phyloP scores from a whole-genome alignment of 345 rosid species.

The Syzygium grande region DNA sequence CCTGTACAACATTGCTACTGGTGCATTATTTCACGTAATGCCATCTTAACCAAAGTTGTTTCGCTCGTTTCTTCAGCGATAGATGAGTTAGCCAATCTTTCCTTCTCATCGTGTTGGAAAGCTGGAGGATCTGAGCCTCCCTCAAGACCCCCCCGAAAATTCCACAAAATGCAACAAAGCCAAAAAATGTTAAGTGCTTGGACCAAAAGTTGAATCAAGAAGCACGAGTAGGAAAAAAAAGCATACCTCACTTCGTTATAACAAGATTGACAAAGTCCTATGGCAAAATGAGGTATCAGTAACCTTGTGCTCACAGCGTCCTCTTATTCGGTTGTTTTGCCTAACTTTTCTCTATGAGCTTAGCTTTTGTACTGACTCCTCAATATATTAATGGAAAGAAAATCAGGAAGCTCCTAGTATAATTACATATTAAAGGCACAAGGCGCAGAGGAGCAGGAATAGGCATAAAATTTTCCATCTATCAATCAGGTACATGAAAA shows the following conservation, averaged over 20 bases:
- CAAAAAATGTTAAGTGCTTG: not conserved
- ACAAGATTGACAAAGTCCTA: conserved; percentile 64
- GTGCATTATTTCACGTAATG: not conserved
- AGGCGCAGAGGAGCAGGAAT: not conserved
- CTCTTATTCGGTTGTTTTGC: conserved; percentile 14
- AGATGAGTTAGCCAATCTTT: conserved; percentile 40
- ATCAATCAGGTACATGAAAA: not conserved
- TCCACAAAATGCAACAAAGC: conserved; percentile 32
- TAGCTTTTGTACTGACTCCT: conserved; percentile 49
- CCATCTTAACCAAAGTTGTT: conserved; percentile 6
- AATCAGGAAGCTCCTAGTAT: not conserved
- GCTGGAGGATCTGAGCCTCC: conserved; percentile 92
- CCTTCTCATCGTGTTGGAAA: conserved; percentile 68
- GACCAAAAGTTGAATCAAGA: not conserved
- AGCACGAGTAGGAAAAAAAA: not conserved
- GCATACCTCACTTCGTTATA: conserved; percentile 37
- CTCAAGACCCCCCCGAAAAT: conserved; percentile 62
- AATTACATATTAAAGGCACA: not conserved
- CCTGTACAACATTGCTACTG: not conserved
- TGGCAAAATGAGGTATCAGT: conserved; percentile 24
- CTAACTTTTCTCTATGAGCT: conserved; percentile 14
- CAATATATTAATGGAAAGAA: conserved; percentile 35
- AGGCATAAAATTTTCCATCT: not conserved
- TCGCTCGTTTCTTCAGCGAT: conserved; percentile 23
- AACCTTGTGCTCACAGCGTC: conserved; percentile 57